phyloP scores from a whole-genome alignment of 306 rosid species.

The Fragaria vesca region DNA sequence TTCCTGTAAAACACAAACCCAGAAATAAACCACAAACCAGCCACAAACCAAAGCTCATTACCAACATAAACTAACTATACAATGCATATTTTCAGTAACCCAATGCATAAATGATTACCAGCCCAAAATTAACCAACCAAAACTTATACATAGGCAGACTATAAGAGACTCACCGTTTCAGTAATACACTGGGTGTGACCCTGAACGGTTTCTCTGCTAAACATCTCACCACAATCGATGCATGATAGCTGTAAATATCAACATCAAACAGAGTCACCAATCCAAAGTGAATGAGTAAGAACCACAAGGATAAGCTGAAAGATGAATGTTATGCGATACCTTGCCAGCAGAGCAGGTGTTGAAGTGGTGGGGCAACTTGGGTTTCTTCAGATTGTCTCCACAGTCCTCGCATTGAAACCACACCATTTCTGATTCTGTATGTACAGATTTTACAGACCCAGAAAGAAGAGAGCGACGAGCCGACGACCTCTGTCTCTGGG shows the following conservation, averaged over 20 bases:
- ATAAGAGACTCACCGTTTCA: slow-evolving; percentile 60
- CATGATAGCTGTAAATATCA: slow-evolving; percentile 64
- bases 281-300: not conserved
- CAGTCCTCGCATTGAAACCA: slow-evolving; percentile 98
- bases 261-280: not conserved
- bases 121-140: not conserved
- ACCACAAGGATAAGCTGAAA: not conserved
- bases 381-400: slow-evolving; percentile 88
- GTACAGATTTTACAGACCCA: not conserved
- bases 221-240: slow-evolving; percentile 82
- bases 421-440: slow-evolving; percentile 49
- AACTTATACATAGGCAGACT: slow-evolving; percentile 7
- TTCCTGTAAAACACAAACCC: slow-evolving; percentile 48
- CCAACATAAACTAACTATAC: not conserved
- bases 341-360: slow-evolving; percentile 69
- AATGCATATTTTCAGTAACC: not conserved
- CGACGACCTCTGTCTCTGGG: not conserved
- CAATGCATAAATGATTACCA: not conserved
- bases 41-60: not conserved
- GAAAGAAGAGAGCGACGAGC: not conserved
- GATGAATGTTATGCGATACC: slow-evolving; percentile 25
- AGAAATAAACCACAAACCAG: too few species aligned
- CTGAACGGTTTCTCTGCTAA: slow-evolving; percentile 72
- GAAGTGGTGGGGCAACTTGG: slow-evolving; percentile 70
- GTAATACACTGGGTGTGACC: slow-evolving; percentile 85